Conservation (phyloP, 768 basidiomycete species). For the Suillus lakei region DNA sequence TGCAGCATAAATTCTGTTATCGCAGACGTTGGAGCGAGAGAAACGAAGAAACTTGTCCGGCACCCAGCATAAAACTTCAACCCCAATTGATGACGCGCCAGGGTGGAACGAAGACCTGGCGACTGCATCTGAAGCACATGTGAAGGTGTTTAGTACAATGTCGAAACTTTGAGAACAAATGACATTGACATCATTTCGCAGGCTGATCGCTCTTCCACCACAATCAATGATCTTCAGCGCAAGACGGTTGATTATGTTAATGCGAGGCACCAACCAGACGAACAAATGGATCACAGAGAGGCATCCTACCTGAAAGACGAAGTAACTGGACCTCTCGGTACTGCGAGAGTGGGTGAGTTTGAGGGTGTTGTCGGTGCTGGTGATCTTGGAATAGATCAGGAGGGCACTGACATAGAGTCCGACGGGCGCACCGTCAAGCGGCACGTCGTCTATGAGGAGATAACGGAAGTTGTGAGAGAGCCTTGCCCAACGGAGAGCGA, state of each 20-base stretch:
- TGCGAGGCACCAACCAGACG: constrained; percentile 20
- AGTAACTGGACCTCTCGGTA: constrained; percentile 31
- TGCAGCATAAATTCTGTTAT: neutral
- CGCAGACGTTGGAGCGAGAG: constrained; percentile 53
- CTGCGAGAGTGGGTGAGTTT: constrained; percentile 34
- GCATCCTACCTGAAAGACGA: constrained; percentile 34
- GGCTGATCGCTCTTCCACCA: constrained; percentile 29
- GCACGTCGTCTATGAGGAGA: constrained; percentile 17
- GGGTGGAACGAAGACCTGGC: constrained; percentile 78
- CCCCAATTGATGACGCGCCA: constrained; percentile 58
- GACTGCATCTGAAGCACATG: constrained; percentile 62
- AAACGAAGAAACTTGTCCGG: constrained; percentile 55
- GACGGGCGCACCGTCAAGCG: constrained; percentile 29
- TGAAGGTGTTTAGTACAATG: constrained; percentile 50
- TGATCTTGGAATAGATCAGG: constrained; percentile 32
- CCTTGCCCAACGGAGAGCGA: constrained; percentile 16
- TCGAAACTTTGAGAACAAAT: too few species aligned
- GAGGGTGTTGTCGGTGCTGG: constrained; percentile 34
- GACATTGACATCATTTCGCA: constrained; percentile 7
- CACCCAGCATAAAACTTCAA: constrained; percentile 49
- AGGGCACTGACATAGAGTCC: constrained; percentile 21
- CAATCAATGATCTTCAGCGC: constrained; percentile 24
- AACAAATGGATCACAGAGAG: constrained; percentile 22
- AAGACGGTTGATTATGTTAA: constrained; percentile 26
- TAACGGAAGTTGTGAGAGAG: constrained; percentile 5